A percentile compares a stretch with the other conserved stretches of the same genome.
These are phyloP conservation scores for Citrus reticulata DNA, from an alignment of 345 rosid species.

Conservation along the genomic window DNA sequence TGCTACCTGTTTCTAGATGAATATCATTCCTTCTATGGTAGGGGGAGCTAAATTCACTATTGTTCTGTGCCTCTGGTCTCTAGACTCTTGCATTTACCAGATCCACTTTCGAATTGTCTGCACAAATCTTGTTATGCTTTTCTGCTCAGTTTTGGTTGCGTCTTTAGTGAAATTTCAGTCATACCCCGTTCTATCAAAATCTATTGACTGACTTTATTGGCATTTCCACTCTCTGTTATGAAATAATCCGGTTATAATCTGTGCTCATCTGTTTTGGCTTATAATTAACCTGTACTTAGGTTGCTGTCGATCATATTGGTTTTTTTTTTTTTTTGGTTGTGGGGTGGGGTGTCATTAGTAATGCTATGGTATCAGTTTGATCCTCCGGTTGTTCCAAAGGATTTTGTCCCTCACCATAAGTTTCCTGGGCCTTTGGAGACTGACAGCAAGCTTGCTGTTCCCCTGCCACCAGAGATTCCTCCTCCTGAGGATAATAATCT, in stretches of 20 bases:
- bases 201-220: neutral
- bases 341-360: no score
- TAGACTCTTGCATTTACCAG: neutral
- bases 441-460: constrained; percentile 36
- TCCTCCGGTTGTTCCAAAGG: constrained; percentile 76
- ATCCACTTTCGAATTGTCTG: neutral
- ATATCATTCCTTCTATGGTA: neutral
- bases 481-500: constrained; percentile 73
- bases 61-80: no score
- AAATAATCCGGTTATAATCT: neutral
- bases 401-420: constrained; percentile 73
- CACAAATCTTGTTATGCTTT: neutral
- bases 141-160: neutral
- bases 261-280: neutral
- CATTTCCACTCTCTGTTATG: neutral
- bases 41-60: neutral
- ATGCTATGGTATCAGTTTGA: constrained; percentile 19
- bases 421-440: constrained; percentile 60
- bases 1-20: neutral
- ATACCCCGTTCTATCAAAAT: neutral
- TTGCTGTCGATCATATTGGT: neutral
- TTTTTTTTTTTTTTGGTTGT: no score
- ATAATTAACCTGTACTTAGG: neutral
- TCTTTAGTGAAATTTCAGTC: neutral
- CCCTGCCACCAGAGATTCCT: constrained; percentile 69